Evolutionary conservation across 2,329 filamentous ascomycete species (phyloP), one percentile per base, ranked within the genome.

Genomic region (Ramichloridium luteum): DNA sequence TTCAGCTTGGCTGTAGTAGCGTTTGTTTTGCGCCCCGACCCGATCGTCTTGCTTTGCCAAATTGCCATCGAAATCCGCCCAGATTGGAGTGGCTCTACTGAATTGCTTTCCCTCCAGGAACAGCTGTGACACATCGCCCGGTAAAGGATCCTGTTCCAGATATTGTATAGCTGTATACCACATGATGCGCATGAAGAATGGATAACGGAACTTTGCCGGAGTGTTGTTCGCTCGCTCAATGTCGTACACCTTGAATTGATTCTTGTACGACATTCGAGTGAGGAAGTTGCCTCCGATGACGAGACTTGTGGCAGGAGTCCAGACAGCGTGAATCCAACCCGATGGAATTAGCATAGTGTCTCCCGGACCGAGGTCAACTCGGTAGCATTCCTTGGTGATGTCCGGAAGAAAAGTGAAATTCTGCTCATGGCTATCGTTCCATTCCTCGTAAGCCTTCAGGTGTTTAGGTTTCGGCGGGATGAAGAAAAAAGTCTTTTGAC

Each of bases 231-330:
- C 68, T 50, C 77, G 78, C 50, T 80, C 75, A 27, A 79, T 72
- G 31, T 77, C 72, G 16, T 70, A 62, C 6, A 80, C 63, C 41
- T 69, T 70, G 47, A 80, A 70, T 49, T 80, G 75, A 62, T 76
- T 76, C 34, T 67, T 67, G 48, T 74, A 77, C 36, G 77, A 73
- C 51, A 77, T 62, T 34, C 69, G 60, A 4, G 74, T 79, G 27
- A 80, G 58, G 45, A 79, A 80, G 46, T 80, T 80, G 31, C 75
- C 75, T n/a, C 75, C 75, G 38, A 80, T 77, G 16, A 80, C 75
- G 29, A 80, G 56, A 45, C 74, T 79, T 46, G 79, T 74, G 44
- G 74, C 68, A 0, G 75, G 75, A 6, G 75, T 80, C 72, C 76
- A 78, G 5, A 80, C 75, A 14, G 75, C 74, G 47, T 80, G 75